Evolutionary conservation across 176 grass and related monocot species (phyloP), one percentile per base, ranked within the genome.

Genomic region (Carex myosuroides): DNA sequence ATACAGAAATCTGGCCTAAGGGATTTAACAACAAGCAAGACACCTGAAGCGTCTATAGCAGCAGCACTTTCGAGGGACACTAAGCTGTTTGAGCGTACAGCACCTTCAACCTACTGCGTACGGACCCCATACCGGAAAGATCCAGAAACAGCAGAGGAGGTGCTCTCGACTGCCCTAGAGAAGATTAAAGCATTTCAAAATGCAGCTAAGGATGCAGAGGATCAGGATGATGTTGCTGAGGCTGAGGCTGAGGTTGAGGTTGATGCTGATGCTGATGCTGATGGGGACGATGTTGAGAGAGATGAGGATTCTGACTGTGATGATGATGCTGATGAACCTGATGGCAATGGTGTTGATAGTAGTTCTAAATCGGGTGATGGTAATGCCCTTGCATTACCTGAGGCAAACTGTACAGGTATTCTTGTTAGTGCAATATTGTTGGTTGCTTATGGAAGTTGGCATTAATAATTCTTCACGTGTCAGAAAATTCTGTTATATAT

Each of bases 11-110:
- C 96, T 89, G 93, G 96, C 29, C 44, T 99, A 69, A 99, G 96
- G 80, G 96, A 99, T 64, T 88, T 99, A 46, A 99, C 96, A 80
- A 99, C 96, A 37, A 99, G 96, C 85, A 99, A 95, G 89, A 99
- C 93, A 65, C 96, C 96, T 3, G 96, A 99, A 84, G 96, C 96
- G 70, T 99, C 96, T 80, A 95, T 99, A 90, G 90, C 93, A 50
- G 96, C 93, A 56, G 96, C 96, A 72, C 88, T 99, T 14, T 99
- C 96, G 18, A 91, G 96, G 75, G 96, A 99, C 59, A 90, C 87
- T 37, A 93, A 93, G 37, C 93, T 99, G 87, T 99, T 99, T 84
- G 96, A 99, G 86, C 87, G 96, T 80, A 99, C 89, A 16, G 96
- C 96, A 53, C 96, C 96, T 69, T 99, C 85, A 1, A 99, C 96